Evolutionary conservation across 176 grass and related monocot genomes (phyloP), one percentile per base, ranked within the genome.

Genomic region (Lolium perenne): DNA sequence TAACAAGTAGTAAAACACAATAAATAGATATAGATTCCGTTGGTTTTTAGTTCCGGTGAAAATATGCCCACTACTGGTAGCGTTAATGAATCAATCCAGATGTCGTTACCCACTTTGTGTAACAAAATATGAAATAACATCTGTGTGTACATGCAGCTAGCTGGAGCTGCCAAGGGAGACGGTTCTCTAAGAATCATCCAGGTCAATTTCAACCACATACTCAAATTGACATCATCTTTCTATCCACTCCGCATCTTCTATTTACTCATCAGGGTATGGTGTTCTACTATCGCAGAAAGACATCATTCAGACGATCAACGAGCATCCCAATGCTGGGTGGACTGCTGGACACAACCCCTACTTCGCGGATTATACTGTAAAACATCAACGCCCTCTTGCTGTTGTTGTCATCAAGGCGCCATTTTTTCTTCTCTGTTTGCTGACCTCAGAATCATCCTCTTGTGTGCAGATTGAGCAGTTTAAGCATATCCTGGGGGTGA

Each of bases 401-500:
- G 35, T 35, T 74, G 43, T 43, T 61, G 10, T 43, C 64, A 73
- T 46, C 6, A 59, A 60, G 22, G 41, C 47, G 11, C 1, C 16
- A 66, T 67, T 29, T 58, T 64, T 67, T 29, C 49, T 65, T 65
- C 2, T 23, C 12, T 55, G 3, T 64, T 83, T 49, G 26, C 32
- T 83, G 50, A 17, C 38, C 32, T 68, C 59, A 23, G 35, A 83
- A 43, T 54, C 18, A n/a, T 35, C 48, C 29, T 26, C 62, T 61
- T 61, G 12, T 77, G 38, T 89, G 76, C 68, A 98, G 93, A 16
- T 94, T 88, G 79, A 62, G 0, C 96, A 98, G 79, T 98, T 98
- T 73, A 94, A 95, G 53, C 93, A 86, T 71, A 91, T 98, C 65
- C 93, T 98, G 84, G 93, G 93, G 29, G 96, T 93, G 61, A 98